phyloP scores from a whole-genome alignment of 1,284 basidiomycete species.

The Golubevia pallescens region DNA sequence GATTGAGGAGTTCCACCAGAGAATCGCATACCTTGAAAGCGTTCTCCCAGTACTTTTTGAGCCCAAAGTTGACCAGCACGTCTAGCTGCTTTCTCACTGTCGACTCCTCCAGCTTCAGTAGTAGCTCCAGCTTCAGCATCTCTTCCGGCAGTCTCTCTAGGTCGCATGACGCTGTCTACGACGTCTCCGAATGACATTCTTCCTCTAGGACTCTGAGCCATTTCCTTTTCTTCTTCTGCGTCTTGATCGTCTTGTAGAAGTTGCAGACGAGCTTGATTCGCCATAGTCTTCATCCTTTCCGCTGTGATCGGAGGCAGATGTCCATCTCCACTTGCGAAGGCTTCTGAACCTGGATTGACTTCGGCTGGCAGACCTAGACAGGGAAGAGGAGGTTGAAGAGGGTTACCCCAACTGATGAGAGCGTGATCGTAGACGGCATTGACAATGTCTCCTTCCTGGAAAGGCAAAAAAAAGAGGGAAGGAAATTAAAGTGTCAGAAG shows the following conservation, averaged over 20 bases:
- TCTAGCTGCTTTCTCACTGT: slow-evolving; percentile 41
- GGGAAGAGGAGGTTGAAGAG: slow-evolving; percentile 72
- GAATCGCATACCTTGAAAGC: slow-evolving; percentile 14
- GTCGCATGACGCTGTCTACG: slow-evolving; percentile 33
- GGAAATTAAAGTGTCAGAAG: too few relatives aligned
- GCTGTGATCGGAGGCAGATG: slow-evolving; percentile 25
- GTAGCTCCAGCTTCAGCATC: too few relatives aligned
- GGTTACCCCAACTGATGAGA: slow-evolving; percentile 73
- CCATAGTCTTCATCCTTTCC: slow-evolving; percentile 32
- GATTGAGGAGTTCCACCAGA: too few relatives aligned
- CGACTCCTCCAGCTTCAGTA: slow-evolving; percentile 1
- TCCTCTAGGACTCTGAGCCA: slow-evolving; percentile 22
- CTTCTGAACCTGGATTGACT: neutral
- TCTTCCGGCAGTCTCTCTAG: too few relatives aligned
- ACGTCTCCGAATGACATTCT: slow-evolving; percentile 44
- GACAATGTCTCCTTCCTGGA: slow-evolving; percentile 75
- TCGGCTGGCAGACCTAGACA: slow-evolving; percentile 65
- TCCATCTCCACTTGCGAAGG: neutral
- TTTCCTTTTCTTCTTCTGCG: slow-evolving; percentile 36
- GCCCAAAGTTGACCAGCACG: slow-evolving; percentile 50
- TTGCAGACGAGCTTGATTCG: slow-evolving; percentile 26
- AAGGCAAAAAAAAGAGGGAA: slow-evolving; percentile 43
- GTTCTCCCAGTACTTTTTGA: slow-evolving; percentile 46
- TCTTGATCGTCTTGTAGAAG: slow-evolving; percentile 48
- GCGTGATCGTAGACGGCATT: slow-evolving; percentile 77